Percentiles rank a stretch among this genome's conserved stretches.
phyloP scores from a whole-genome alignment of 306 rosid genomes.

The Citrullus mucosospermus region DNA sequence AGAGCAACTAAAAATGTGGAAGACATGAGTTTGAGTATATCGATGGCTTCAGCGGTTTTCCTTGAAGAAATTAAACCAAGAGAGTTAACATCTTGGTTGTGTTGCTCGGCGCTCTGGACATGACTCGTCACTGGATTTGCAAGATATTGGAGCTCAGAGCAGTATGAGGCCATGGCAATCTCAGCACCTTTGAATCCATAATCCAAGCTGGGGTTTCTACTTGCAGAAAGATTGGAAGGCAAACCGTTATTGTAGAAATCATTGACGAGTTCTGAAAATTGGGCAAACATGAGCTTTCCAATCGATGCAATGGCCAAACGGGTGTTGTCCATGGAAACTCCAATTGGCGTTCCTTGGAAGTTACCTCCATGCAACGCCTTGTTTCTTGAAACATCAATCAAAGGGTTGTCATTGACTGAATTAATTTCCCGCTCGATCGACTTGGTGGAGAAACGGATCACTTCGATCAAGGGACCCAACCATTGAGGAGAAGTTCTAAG shows the following conservation, averaged over 20 bases:
- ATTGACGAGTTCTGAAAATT: not conserved
- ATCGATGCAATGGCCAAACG: not conserved
- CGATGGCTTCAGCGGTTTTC: not conserved
- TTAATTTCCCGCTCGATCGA: not conserved
- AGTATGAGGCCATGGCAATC: not conserved
- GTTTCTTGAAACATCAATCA: not conserved
- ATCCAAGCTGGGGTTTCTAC: not conserved
- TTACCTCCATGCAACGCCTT: not conserved
- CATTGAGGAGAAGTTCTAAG: not conserved
- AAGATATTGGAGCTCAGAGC: not conserved
- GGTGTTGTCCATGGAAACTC: not conserved
- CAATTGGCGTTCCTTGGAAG: not conserved
- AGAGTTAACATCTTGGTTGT: not conserved
- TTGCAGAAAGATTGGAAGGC: not conserved
- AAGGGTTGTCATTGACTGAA: not conserved
- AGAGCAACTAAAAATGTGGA: not conserved
- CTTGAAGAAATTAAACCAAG: not conserved
- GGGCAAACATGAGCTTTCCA: not conserved
- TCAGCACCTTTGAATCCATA: not conserved
- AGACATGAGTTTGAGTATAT: not conserved
- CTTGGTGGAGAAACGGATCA: not conserved
- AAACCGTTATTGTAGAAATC: not conserved
- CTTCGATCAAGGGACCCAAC: not conserved
- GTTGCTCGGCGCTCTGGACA: not conserved
- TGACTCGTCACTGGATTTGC: not conserved